These are phyloP conservation scores for Yamadazyma spencermartinsiae DNA, from an alignment of 1,139 yeast species.

Conservation along the genomic window DNA sequence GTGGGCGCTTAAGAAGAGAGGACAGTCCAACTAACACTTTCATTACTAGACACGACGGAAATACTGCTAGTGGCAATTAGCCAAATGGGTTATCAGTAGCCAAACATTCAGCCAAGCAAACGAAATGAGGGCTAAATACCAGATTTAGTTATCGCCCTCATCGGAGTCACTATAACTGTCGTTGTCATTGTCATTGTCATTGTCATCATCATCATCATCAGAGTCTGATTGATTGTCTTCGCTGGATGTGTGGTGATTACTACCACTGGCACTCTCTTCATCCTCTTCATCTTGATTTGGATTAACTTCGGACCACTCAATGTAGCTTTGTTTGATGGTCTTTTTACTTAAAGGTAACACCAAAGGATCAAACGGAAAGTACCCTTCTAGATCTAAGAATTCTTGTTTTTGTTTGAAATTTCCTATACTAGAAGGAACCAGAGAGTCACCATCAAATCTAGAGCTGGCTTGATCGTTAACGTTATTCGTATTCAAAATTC, in stretches of 20 bases:
- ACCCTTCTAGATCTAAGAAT: slow-evolving; percentile 84
- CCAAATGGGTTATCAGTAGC: no score
- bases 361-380: slow-evolving; percentile 94
- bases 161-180: slow-evolving; percentile 1
- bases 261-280: slow-evolving; percentile 56
- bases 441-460: slow-evolving; percentile 2
- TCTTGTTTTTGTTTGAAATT: slow-evolving; percentile 65
- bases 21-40: no score
- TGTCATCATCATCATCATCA: slow-evolving; percentile 10
- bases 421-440: slow-evolving; percentile 34
- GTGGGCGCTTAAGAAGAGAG: no score
- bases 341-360: slow-evolving; percentile 63
- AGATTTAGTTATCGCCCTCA: slow-evolving; percentile 4
- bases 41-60: no score
- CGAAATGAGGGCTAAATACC: no score
- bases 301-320: slow-evolving; percentile 72
- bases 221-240: slow-evolving; percentile 23
- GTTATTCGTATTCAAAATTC: slow-evolving; percentile 39
- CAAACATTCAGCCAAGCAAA: no score
- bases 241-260: slow-evolving; percentile 22
- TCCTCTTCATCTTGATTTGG: slow-evolving; percentile 57
- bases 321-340: slow-evolving; percentile 54
- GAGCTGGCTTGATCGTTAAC: not conserved
- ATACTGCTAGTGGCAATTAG: no score
- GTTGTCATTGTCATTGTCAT: slow-evolving; percentile 10